These are phyloP conservation scores for Saccharomyces pastorianus DNA, from an alignment of 1,139 yeast genomes.

Conservation along the genomic window DNA sequence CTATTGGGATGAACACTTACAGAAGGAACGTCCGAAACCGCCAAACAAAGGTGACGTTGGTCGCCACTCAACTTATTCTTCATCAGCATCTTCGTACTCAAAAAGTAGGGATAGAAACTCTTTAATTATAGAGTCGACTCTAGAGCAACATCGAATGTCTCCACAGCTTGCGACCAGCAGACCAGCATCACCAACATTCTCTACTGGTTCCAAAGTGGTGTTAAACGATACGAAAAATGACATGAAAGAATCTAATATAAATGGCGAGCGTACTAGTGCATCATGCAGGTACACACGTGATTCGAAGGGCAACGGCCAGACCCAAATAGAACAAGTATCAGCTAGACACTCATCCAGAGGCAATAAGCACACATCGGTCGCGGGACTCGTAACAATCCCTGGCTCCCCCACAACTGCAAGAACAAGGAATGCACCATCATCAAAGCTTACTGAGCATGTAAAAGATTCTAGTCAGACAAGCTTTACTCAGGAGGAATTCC, in stretches of 20 bases:
- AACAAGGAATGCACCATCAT: background rate
- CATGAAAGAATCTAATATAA: background rate
- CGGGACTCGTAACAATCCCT: background rate
- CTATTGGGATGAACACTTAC: conserved; percentile 70
- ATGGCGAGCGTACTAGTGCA: background rate
- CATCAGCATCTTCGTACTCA: conserved; percentile 8
- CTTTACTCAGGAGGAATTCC: background rate
- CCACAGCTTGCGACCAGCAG: background rate
- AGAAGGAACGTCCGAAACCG: background rate
- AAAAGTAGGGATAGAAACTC: conserved; percentile 17
- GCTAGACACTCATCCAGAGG: background rate
- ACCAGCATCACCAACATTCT: background rate
- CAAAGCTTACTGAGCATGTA: background rate
- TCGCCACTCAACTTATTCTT: conserved; percentile 8
- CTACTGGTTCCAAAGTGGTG: conserved; percentile 22
- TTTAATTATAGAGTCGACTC: conserved; percentile 14
- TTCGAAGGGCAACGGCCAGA: background rate
- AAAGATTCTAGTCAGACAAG: conserved; percentile 3
- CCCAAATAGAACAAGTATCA: background rate
- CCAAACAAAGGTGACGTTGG: background rate
- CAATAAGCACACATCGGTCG: background rate
- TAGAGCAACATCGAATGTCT: background rate
- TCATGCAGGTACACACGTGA: background rate
- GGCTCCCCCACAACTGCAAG: background rate
- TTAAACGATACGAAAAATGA: background rate